Conservation (phyloP, 305 asterid genomes). For the Monarda citriodora region DNA sequence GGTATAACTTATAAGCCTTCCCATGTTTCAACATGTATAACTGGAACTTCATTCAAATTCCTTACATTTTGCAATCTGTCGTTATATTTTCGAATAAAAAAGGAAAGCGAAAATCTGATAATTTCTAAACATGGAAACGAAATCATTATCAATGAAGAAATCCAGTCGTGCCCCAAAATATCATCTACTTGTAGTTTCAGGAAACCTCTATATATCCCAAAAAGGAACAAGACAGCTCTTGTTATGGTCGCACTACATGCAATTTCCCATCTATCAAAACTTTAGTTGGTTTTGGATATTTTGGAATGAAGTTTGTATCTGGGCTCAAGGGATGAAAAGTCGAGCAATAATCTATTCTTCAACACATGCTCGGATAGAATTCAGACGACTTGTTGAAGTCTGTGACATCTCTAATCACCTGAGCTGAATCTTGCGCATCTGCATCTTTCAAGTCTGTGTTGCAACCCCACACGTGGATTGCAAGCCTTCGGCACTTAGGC, state of each 20-base stretch:
- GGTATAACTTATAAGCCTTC: no score
- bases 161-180: background rate
- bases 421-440: constrained; percentile 34
- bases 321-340: constrained; percentile 5
- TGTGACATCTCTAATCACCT: constrained; percentile 54
- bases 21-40: no score
- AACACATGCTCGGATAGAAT: constrained; percentile 79
- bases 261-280: background rate
- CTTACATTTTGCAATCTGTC: no score
- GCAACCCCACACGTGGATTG: constrained; percentile 96
- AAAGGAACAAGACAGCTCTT: background rate
- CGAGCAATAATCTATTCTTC: constrained; percentile 19
- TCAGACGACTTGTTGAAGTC: constrained; percentile 62
- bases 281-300: background rate
- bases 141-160: background rate
- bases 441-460: constrained; percentile 49
- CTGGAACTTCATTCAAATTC: no score
- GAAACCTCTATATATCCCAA: background rate
- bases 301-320: background rate
- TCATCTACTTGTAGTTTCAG: background rate
- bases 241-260: no score
- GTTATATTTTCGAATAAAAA: no score
- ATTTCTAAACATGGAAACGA: no score
- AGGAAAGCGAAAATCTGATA: no score
- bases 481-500: constrained; percentile 91